These are phyloP conservation scores for Hypoxylon sp. DNA, from an alignment of 2,329 filamentous ascomycete genomes.

Conservation along the genomic window DNA sequence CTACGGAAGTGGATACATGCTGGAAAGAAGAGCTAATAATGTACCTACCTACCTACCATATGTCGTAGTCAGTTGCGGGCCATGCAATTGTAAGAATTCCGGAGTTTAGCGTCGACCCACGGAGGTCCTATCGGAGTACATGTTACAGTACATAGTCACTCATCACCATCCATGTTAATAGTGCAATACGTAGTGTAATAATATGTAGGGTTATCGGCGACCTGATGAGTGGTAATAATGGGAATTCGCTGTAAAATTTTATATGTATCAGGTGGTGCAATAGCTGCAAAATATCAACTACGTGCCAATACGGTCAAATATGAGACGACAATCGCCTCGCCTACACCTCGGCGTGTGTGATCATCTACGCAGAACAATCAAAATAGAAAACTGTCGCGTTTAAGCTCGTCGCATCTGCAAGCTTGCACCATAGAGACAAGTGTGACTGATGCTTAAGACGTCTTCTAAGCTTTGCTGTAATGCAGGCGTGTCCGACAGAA, in stretches of 20 bases:
- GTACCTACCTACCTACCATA: no score
- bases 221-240: slow-evolving; percentile 14
- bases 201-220: slow-evolving; percentile 15
- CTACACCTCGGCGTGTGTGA: slow-evolving; percentile 34
- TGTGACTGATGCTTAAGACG: slow-evolving; percentile 41
- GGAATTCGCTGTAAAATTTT: slow-evolving; percentile 13
- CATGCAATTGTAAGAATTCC: slow-evolving; percentile 28
- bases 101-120: slow-evolving; percentile 35
- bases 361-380: slow-evolving; percentile 33
- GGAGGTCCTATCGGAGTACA: slow-evolving; percentile 2
- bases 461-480: slow-evolving; percentile 38
- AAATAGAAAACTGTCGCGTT: slow-evolving; percentile 13
- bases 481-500: slow-evolving; percentile 36
- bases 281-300: slow-evolving; percentile 13
- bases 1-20: slow-evolving; percentile 23
- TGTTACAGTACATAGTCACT: no score
- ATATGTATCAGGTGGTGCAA: slow-evolving; percentile 15
- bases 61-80: slow-evolving; percentile 15
- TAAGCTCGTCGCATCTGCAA: slow-evolving; percentile 22
- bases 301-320: slow-evolving; percentile 12
- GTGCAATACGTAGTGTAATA: slow-evolving; percentile 1
- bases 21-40: slow-evolving; percentile 19
- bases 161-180: slow-evolving; percentile 6
- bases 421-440: slow-evolving; percentile 24
- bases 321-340: slow-evolving; percentile 40